Percentiles rank a stretch among this genome's conserved stretches.
These are phyloP conservation scores for Quercus gilva DNA, from an alignment of 306 rosid genomes.

Conservation along the genomic window DNA sequence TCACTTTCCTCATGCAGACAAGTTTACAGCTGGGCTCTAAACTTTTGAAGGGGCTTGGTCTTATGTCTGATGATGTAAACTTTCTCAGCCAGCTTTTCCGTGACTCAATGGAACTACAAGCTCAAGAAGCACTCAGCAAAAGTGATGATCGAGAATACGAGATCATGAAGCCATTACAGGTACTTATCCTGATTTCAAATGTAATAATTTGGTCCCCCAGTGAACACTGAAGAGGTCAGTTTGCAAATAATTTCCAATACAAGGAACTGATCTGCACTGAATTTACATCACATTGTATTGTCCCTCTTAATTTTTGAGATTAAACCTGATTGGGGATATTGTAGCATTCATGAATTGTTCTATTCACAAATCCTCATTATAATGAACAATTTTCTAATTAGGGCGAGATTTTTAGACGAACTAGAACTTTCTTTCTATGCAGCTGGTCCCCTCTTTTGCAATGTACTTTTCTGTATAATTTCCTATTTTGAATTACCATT, in stretches of 20 bases:
- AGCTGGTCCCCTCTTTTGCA: background rate
- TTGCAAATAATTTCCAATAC: background rate
- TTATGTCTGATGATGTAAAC: constrained; percentile 94
- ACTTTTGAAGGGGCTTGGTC: constrained; percentile 92
- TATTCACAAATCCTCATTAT: background rate
- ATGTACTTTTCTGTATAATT: background rate
- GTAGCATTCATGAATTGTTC: background rate
- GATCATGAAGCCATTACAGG: constrained; percentile 80
- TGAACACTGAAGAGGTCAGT: background rate
- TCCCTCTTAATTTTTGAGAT: background rate
- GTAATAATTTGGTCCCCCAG: background rate
- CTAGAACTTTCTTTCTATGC: background rate
- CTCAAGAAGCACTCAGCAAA: constrained; percentile 57
- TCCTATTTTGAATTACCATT: background rate
- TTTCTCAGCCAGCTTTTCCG: constrained; percentile 82
- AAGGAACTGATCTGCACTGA: background rate
- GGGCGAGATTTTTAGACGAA: background rate
- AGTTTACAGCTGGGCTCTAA: constrained; percentile 96
- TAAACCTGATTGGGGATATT: background rate
- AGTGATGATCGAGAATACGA: constrained; percentile 48
- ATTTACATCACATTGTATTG: background rate
- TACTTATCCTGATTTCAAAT: constrained; percentile 32
- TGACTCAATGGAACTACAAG: constrained; percentile 90
- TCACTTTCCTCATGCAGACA: constrained; percentile 57
- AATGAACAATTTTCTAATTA: background rate